Base-by-base conservation (phyloP, 176 grass and related monocot genomes). In the Panicum miliaceum region DNA sequence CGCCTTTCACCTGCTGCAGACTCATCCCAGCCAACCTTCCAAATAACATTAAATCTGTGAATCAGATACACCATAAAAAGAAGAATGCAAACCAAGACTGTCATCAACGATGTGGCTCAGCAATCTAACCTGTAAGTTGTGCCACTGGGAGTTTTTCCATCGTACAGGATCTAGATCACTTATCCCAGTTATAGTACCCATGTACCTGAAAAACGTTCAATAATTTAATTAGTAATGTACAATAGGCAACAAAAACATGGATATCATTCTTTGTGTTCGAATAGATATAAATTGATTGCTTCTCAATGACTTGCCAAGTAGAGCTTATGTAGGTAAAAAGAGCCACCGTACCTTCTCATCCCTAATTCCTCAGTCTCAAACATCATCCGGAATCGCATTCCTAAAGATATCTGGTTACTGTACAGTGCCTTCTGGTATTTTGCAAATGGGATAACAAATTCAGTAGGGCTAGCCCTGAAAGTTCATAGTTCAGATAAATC, bases 101-200 rank as follows among this genome's bases (percentile, higher is more conserved):
- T 0, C 18, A 85, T 25, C 32, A 65, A 43, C 7, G 12, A 12
- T 18, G 51, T 12, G 63, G 27, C 63, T 83, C 45, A 35, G 46
- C 60, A 91, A 67, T 74, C 64, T 37, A 84, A 99, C 97, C 91
- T 99, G 97, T 68, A 99, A 89, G 86, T 94, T 99, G 19, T 91
- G 88, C 97, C 97, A 99, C 27, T 99, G 97, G 37, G 97, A 99
- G 63, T 92, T 96, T 83, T 99, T 99, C 97, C 97, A 99, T 75
- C 97, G 90, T n/a, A 94, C 86, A 85, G 97, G 83, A 84, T 99
- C 93, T 80, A 99, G 78, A 68, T 99, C 97, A 73, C 86, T 99
- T 86, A 96, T 96, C 56, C 97, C 97, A 45, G 97, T 99, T 78
- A 99, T 92, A 4, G 97, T 99, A 80, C 97, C 97, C 97, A 96